Percentiles rank a stretch among this genome's conserved stretches.
Conservation (phyloP, 805 yeast genomes). For the Candida saitoana region DNA sequence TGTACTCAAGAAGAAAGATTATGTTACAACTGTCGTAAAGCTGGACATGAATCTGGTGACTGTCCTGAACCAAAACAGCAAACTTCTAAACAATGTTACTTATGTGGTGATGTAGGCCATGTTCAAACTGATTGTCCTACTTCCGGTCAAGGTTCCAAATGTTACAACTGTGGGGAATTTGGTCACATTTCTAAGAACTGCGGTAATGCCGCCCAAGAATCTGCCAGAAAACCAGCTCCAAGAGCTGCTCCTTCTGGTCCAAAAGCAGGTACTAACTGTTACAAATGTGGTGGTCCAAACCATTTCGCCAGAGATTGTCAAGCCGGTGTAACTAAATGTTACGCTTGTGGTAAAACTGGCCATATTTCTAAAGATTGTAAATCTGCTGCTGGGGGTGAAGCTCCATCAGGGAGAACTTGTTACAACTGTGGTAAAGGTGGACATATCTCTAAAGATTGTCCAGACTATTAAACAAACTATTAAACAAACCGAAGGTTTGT, state of each 20-base stretch:
- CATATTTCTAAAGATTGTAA: conserved; percentile 85
- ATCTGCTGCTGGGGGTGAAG: conserved; percentile 48
- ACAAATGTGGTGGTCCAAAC: conserved; percentile 91
- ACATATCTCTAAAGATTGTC: conserved; percentile 82
- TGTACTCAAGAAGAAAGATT: conserved; percentile 81
- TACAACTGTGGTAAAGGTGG: conserved; percentile 77
- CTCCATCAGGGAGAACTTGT: conserved; percentile 53
- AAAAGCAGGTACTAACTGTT: conserved; percentile 54
- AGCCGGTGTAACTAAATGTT: conserved; percentile 70
- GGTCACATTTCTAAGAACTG: conserved; percentile 86
- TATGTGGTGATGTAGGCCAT: conserved; percentile 89
- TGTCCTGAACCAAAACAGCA: conserved; percentile 87
- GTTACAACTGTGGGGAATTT: conserved; percentile 54
- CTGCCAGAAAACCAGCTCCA: conserved; percentile 12
- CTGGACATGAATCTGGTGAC: conserved; percentile 85
- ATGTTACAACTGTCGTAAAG: conserved; percentile 88
- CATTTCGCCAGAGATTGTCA: conserved; percentile 91
- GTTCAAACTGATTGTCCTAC: conserved; percentile 79
- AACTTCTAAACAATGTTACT: conserved; percentile 84
- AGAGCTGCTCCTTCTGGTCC: conserved; percentile 23
- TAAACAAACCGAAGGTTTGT: neutral
- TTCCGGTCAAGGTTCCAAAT: conserved; percentile 63
- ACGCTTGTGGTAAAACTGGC: conserved; percentile 87
- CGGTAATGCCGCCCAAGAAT: conserved; percentile 30
- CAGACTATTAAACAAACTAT: conserved; percentile 8